Conservation (phyloP, 2,329 filamentous ascomycete genomes). For the Fusarium brachygibbosum region DNA sequence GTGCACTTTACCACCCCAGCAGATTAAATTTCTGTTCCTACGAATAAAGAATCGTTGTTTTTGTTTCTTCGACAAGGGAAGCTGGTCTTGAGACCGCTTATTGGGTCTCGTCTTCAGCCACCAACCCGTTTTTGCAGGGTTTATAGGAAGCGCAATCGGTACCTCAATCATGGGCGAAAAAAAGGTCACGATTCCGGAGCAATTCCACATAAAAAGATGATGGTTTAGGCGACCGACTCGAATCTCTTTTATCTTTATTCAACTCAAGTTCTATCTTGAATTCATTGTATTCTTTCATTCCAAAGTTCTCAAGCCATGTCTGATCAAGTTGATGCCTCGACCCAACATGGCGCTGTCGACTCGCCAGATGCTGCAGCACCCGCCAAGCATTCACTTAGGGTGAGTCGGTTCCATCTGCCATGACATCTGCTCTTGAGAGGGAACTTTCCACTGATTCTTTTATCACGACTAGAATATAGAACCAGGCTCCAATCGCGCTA, state of each 20-base stretch:
- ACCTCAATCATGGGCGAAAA: not conserved
- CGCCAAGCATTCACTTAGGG: not conserved
- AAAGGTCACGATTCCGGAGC: not conserved
- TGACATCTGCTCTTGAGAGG: too few relatives aligned
- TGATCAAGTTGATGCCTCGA: not conserved
- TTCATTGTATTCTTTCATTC: too few relatives aligned
- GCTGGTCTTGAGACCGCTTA: not conserved
- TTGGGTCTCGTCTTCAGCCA: not conserved
- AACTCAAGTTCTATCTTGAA: not conserved
- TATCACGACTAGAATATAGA: not conserved
- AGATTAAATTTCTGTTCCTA: not conserved
- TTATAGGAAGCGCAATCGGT: not conserved
- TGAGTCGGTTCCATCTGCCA: too few relatives aligned
- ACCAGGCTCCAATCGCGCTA: rapidly evolving
- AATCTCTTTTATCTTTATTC: not conserved
- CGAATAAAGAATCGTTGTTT: not conserved
- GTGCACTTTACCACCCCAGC: not conserved
- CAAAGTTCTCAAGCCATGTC: not conserved
- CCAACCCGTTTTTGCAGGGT: conserved; percentile 2
- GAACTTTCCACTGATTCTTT: too few relatives aligned
- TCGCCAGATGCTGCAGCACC: not conserved
- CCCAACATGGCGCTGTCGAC: not conserved
- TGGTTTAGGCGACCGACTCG: too few relatives aligned
- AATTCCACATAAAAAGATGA: conserved; percentile 1
- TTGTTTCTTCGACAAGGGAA: not conserved